Conservation (phyloP, 805 yeast genomes). For the Torulaspora franciscae region DNA sequence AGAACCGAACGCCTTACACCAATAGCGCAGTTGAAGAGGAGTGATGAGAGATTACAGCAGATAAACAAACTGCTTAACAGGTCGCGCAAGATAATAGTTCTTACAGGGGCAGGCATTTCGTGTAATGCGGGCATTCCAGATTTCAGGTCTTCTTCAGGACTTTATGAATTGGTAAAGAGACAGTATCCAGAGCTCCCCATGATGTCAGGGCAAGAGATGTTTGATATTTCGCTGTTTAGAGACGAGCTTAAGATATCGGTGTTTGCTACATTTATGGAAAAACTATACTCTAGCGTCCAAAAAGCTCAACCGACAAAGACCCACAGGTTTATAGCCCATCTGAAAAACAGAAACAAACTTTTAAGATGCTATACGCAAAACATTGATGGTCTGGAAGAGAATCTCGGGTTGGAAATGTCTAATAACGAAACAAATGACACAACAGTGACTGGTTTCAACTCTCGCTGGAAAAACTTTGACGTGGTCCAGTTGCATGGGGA, state of each 20-base stretch:
- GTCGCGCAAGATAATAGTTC: constrained; percentile 50
- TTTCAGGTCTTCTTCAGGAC: constrained; percentile 78
- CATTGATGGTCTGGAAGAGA: constrained; percentile 80
- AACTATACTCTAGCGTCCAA: constrained; percentile 57
- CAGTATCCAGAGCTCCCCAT: constrained; percentile 53
- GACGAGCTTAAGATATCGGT: constrained; percentile 57
- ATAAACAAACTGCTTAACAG: constrained; percentile 29
- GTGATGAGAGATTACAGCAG: constrained; percentile 18
- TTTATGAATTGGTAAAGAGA: constrained; percentile 66
- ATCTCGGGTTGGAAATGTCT: constrained; percentile 59
- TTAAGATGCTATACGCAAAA: constrained; percentile 91
- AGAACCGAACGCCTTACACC: constrained; percentile 19
- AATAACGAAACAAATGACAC: constrained; percentile 31
- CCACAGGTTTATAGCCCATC: constrained; percentile 61
- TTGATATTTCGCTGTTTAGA: constrained; percentile 78
- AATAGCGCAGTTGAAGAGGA: constrained; percentile 14
- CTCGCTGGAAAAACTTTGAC: constrained; percentile 57
- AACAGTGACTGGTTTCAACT: constrained; percentile 34
- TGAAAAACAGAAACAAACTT: constrained; percentile 60
- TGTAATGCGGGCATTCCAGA: constrained; percentile 98
- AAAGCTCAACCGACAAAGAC: constrained; percentile 78
- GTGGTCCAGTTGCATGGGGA: constrained; percentile 93
- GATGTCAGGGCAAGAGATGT: constrained; percentile 83
- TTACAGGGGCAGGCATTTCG: constrained; percentile 96
- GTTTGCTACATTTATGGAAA: constrained; percentile 89